These are phyloP conservation scores for Podospora fimiseda DNA, from an alignment of 495 filamentous ascomycete genomes.

Conservation along the genomic window DNA sequence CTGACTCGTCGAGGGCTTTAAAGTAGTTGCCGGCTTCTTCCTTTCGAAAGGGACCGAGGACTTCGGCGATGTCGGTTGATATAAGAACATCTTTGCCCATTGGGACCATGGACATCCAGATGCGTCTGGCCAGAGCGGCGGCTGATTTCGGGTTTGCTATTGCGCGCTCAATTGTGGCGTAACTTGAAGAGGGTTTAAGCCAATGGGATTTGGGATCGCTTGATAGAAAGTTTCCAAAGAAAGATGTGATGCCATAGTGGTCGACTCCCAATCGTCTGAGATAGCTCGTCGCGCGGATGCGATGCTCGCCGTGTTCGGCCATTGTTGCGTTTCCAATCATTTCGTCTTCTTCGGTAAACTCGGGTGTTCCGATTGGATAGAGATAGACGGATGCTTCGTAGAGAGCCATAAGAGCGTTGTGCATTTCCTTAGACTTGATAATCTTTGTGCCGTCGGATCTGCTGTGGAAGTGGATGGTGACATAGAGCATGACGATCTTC, in stretches of 20 bases:
- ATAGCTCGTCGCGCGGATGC: slow-evolving; percentile 19
- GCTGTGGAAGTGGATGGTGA: slow-evolving; percentile 78
- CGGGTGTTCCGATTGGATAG: slow-evolving; percentile 21
- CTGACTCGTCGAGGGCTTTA: slow-evolving; percentile 23
- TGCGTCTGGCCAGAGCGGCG: slow-evolving; percentile 43
- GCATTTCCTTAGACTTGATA: slow-evolving; percentile 62
- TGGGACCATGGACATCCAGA: slow-evolving; percentile 29
- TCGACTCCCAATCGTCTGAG: slow-evolving; percentile 22
- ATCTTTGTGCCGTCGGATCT: slow-evolving; percentile 62
- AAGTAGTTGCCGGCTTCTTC: slow-evolving; percentile 25
- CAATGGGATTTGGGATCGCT: slow-evolving; percentile 20
- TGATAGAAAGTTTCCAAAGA: slow-evolving; percentile 27
- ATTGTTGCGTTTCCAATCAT: slow-evolving; percentile 26
- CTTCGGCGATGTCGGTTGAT: slow-evolving; percentile 25
- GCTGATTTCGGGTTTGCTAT: slow-evolving; percentile 26
- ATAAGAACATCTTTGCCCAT: slow-evolving; percentile 22
- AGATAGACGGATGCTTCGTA: slow-evolving; percentile 60
- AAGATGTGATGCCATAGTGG: slow-evolving; percentile 22
- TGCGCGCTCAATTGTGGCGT: slow-evolving; percentile 24
- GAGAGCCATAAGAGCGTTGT: slow-evolving; percentile 58
- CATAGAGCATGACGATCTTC: slow-evolving; percentile 65
- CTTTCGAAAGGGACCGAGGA: slow-evolving; percentile 23
- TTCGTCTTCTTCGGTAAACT: slow-evolving; percentile 23
- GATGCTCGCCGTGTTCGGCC: slow-evolving; percentile 18
- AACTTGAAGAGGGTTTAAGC: slow-evolving; percentile 22